Evolutionary conservation across 345 rosid species (phyloP), one percentile per base, ranked within the genome.

Genomic region (Luvunga scandens): DNA sequence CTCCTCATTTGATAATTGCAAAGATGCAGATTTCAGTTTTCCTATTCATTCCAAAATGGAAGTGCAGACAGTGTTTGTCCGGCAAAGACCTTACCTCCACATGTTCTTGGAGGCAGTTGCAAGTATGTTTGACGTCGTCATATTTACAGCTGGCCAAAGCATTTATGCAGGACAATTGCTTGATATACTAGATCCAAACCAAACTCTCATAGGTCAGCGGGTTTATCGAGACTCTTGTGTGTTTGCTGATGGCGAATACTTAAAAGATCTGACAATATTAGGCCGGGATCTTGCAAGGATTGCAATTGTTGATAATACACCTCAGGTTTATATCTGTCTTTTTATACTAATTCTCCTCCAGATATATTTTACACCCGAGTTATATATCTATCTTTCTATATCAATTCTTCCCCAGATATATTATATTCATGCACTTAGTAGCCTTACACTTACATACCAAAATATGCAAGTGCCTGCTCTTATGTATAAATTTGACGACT

Each of bases 201-300:
- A 77, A 77, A 69, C 68, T 38, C 80, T 77, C 65, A 69, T 77
- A 28, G 42, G 80, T n/a, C 74, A 77, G 42, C 68, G 75, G 69
- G 80, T 77, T 69, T 77, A 59, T 66, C 75, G 75, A 25, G 80
- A 77, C 60, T 77, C 79, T 57, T 77, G 79, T 59, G 74, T 77
- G 59, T 68, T 67, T 69, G 53, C 67, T 10, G 64, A 77, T 77
- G 80, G 80, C 9, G 74, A 72, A 60, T 77, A 77, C 59, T 77
- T 77, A 22, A 77, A 77, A 62, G 80, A 77, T 59, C 66, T 77
- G 21, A 69, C 80, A 9, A 77, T 77, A 77, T 25, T 77, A 30
- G 75, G 75, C 34, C 75, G 80, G 42, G 74, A 77, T 77, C 80
- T 77, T 69, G 80, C 80, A 59, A 77, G 80, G 60, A 77, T 77